Evolutionary conservation across 805 yeast species (phyloP).

Genomic region (Sporopachydermia quercuum): DNA sequence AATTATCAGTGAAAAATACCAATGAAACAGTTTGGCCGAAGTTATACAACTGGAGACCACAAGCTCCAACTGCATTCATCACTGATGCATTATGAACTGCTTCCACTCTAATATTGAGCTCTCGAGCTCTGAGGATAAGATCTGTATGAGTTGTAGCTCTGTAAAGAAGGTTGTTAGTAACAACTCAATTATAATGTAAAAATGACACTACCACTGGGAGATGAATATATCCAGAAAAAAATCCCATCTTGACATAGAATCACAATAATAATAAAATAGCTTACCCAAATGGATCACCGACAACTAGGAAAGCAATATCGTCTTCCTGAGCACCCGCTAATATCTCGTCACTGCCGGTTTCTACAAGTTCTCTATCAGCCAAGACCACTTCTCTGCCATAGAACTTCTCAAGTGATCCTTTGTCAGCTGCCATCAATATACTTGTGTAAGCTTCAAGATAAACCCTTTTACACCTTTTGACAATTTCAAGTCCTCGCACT

Average conservation of each 20-base stretch:
- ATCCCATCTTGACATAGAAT: too few species aligned
- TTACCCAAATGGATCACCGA: constrained; percentile 90
- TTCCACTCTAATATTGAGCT: constrained; percentile 61
- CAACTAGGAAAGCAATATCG: constrained; percentile 88
- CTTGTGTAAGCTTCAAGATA: constrained; percentile 93
- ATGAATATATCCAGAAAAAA: too few species aligned
- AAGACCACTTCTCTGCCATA: constrained; percentile 75
- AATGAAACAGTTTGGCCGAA: constrained; percentile 96
- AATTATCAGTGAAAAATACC: constrained; percentile 85
- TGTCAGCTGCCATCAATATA: constrained; percentile 83
- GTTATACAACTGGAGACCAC: constrained; percentile 88
- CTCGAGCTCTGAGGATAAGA: constrained; percentile 81
- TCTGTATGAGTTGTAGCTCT: constrained; percentile 93
- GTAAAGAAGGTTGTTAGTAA: not conserved
- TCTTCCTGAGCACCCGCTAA: constrained; percentile 61
- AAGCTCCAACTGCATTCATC: constrained; percentile 97
- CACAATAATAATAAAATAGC: too few species aligned
- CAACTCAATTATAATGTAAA: too few species aligned
- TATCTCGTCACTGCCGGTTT: constrained; percentile 73
- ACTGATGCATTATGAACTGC: constrained; percentile 90
- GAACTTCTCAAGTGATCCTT: constrained; percentile 57
- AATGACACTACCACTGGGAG: too few species aligned
- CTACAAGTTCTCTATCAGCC: constrained; percentile 94
- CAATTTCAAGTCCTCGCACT: constrained; percentile 81
- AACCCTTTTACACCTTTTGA: constrained; percentile 74